Percentiles rank a stretch among this genome's conserved stretches.
Evolutionary conservation across 2,329 filamentous ascomycete species (phyloP).

Genomic region (Graphilbum sp.): DNA sequence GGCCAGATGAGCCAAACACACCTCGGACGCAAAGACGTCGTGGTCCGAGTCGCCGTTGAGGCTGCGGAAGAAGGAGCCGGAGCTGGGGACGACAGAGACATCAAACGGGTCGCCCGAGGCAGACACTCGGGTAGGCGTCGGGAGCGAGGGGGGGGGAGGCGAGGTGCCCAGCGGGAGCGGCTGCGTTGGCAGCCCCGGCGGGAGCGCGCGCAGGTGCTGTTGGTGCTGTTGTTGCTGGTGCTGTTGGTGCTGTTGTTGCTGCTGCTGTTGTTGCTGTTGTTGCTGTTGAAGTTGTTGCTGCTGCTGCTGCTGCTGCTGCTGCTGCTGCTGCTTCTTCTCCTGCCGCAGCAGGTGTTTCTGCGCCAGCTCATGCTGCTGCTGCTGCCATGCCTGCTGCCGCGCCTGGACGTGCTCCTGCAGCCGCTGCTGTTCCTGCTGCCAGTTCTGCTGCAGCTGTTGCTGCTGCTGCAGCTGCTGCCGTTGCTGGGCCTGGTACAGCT

Average conservation of each 20-base stretch:
- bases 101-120: background rate
- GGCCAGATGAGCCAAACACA: background rate
- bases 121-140: background rate
- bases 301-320: background rate
- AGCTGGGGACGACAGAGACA: background rate
- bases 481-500: slow-evolving; percentile 1
- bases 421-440: background rate
- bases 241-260: background rate
- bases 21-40: background rate
- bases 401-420: background rate
- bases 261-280: background rate
- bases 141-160: background rate
- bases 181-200: background rate
- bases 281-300: background rate
- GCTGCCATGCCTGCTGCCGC: background rate
- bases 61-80: slow-evolving; percentile 1
- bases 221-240: background rate
- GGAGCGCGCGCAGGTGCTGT: too few relatives aligned
- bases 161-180: background rate
- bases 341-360: background rate
- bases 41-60: slow-evolving; percentile 3
- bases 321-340: background rate
- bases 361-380: background rate
- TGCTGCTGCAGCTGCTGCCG: background rate
- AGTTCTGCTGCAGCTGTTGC: background rate